A percentile compares a stretch with the other conserved stretches of the same genome.
phyloP scores from a whole-genome alignment of 495 filamentous ascomycete genomes.

The Hypoxylon lienhwacheense region DNA sequence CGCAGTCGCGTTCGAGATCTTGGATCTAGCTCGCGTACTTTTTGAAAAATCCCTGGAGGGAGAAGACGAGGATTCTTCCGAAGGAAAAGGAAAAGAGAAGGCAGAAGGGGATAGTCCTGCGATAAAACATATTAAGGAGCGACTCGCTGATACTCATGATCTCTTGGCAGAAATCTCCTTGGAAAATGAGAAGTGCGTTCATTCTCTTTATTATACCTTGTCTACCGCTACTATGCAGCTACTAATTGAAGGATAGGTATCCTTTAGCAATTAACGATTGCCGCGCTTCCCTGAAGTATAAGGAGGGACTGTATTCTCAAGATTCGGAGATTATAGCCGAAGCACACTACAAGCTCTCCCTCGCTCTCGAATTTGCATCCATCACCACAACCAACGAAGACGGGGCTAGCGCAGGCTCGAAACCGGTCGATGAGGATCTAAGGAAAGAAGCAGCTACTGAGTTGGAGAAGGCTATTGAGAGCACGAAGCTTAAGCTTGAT shows the following conservation, averaged over 20 bases:
- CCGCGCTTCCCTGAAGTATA: conserved; percentile 71
- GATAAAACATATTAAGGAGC: conserved; percentile 70
- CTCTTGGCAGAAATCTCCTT: conserved; percentile 91
- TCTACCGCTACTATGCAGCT: conserved; percentile 7
- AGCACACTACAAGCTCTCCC: conserved; percentile 92
- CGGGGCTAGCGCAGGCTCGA: conserved; percentile 34
- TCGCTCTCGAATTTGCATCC: conserved; percentile 91
- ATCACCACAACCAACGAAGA: conserved; percentile 65
- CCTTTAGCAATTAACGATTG: conserved; percentile 77
- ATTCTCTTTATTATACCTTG: neutral
- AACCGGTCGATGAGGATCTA: conserved; percentile 64
- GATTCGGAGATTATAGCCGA: conserved; percentile 86
- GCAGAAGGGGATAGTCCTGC: conserved; percentile 48
- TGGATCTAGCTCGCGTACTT: conserved; percentile 87
- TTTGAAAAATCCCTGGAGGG: conserved; percentile 60
- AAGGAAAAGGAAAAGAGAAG: conserved; percentile 57
- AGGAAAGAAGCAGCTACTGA: conserved; percentile 74
- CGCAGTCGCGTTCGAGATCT: conserved; percentile 82
- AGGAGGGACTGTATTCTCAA: conserved; percentile 71
- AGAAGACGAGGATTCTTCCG: conserved; percentile 30
- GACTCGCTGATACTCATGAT: conserved; percentile 87
- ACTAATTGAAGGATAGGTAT: conserved; percentile 56
- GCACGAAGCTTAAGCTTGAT: conserved; percentile 72
- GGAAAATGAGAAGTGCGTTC: conserved; percentile 74
- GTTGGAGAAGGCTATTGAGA: conserved; percentile 80